A percentile compares a stretch with the other conserved stretches of the same genome.
Conservation (phyloP, 2,329 filamentous ascomycete species). For the Diatrype stigma region DNA sequence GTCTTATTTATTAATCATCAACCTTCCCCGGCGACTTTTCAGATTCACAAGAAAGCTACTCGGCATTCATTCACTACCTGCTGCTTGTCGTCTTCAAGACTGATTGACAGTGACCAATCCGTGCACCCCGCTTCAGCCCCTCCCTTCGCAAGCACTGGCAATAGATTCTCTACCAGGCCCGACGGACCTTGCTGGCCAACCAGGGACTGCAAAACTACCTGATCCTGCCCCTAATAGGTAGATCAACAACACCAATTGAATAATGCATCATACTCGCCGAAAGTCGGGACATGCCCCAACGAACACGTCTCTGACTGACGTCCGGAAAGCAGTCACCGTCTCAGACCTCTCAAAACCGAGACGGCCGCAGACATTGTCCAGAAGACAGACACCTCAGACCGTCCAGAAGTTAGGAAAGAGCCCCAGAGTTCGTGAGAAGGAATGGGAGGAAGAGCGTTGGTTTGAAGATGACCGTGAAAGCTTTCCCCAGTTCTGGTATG, state of each 20-base stretch:
- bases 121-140: background rate
- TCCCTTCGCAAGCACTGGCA: background rate
- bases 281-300: conserved; percentile 51
- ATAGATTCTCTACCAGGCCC: conserved; percentile 11
- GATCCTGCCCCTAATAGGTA: conserved; percentile 8
- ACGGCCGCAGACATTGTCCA: conserved; percentile 41
- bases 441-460: conserved; percentile 44
- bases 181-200: conserved; percentile 8
- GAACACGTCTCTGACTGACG: conserved; percentile 52
- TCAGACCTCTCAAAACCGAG: conserved; percentile 45
- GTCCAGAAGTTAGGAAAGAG: conserved; percentile 47
- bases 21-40: background rate
- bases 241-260: conserved; percentile 18
- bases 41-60: no score
- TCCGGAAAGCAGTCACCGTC: conserved; percentile 45
- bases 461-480: conserved; percentile 58
- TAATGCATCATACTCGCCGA: conserved; percentile 54
- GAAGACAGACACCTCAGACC: conserved; percentile 36
- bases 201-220: conserved; percentile 7
- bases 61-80: no score
- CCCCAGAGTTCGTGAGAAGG: conserved; percentile 47
- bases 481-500: conserved; percentile 63
- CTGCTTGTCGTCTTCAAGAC: no score
- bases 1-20: no score
- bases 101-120: background rate